phyloP scores from a whole-genome alignment of 169 alveolate genomes.

The Eimeria necatrix region DNA sequence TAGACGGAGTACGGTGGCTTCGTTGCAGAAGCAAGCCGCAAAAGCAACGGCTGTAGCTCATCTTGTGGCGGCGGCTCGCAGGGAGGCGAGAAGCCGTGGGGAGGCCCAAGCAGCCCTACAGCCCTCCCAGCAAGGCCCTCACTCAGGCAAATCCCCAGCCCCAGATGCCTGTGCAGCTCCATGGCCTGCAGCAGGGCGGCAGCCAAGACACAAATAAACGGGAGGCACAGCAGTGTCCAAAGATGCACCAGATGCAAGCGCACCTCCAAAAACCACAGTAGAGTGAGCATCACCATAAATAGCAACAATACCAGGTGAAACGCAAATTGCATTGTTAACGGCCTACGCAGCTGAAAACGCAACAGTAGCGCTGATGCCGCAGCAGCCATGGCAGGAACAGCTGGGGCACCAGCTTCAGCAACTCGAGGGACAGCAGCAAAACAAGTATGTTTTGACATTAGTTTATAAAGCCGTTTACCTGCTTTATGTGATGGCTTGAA shows the following conservation, averaged over 20 bases:
- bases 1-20: constrained; percentile 4
- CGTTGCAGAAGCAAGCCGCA: constrained; percentile 3
- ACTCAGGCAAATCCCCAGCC: background rate
- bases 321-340: background rate
- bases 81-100: constrained; percentile 15
- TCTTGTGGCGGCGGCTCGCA: background rate
- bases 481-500: background rate
- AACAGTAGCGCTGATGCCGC: no score
- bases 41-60: background rate
- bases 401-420: background rate
- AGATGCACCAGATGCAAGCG: background rate
- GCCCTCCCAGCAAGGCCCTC: constrained; percentile 17
- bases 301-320: background rate
- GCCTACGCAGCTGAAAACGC: no score
- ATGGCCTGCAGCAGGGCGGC: background rate
- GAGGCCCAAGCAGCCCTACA: background rate
- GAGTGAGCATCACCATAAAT: background rate
- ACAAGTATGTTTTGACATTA: no score
- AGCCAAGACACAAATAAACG: background rate
- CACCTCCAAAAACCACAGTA: background rate
- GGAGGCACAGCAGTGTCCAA: background rate
- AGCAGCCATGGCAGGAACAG: background rate
- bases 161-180: constrained; percentile 32
- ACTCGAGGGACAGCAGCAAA: background rate
- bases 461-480: background rate